These are phyloP conservation scores for Croton setiger DNA, from an alignment of 441 rosid species.

Conservation along the genomic window DNA sequence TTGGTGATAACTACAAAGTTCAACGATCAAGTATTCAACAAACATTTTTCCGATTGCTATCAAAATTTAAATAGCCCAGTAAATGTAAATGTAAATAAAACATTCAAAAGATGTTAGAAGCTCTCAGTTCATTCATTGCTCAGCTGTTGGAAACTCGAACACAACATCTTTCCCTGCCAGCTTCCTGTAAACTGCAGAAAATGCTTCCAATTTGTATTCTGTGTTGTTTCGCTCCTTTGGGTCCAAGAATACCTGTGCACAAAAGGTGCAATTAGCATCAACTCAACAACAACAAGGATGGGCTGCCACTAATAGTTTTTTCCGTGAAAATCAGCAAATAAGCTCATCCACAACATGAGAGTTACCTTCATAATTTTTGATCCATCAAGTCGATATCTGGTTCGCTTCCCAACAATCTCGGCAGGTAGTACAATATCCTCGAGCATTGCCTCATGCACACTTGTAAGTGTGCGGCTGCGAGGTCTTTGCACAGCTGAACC, in stretches of 20 bases:
- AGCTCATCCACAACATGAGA: neutral
- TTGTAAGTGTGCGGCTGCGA: constrained; percentile 70
- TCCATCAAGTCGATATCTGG: constrained; percentile 65
- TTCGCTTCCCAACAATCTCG: constrained; percentile 77
- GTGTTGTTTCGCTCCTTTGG: constrained; percentile 71
- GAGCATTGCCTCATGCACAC: constrained; percentile 72
- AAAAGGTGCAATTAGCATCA: neutral
- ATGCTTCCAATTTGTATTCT: constrained; percentile 64
- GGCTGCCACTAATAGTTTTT: neutral
- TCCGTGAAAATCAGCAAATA: neutral
- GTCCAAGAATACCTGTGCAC: constrained; percentile 60
- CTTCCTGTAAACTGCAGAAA: constrained; percentile 73
- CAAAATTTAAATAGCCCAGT: constrained; percentile 28
- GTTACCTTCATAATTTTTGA: constrained; percentile 70
- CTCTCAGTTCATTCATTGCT: constrained; percentile 30
- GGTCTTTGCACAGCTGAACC: constrained; percentile 81
- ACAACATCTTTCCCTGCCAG: constrained; percentile 69
- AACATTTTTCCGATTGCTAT: constrained; percentile 1
- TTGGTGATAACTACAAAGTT: neutral
- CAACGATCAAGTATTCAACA: constrained; percentile 6
- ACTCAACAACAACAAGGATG: neutral
- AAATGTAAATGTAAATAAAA: neutral
- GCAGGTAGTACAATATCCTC: constrained; percentile 80
- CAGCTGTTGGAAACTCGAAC: constrained; percentile 58
- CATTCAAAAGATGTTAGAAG: constrained; percentile 10